Base-by-base conservation (phyloP, 106 monocot genomes). In the Dendrobium catenatum region DNA sequence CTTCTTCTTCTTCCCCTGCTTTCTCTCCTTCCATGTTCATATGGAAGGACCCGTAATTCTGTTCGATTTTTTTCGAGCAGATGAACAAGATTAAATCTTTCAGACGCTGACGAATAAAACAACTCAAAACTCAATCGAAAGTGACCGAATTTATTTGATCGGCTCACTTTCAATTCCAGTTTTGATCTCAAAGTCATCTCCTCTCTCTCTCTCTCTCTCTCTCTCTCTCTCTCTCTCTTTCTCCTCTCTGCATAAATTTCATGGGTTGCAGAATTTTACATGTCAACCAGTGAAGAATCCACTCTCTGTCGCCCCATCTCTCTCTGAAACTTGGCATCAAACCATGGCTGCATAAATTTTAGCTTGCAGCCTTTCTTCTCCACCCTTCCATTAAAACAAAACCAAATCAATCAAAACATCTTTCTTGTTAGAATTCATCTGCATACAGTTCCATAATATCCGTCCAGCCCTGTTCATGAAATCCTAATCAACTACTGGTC, bases 321-420 rank as follows among this genome's bases (percentile, higher is more conserved):
- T 81, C 49, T 72, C 48, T 54, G 10, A 47, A 51, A 51, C 51
- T 51, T 15, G 6, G 24, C 20, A 15, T 55, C 77, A 58, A 26
- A 78, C 83, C 78, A 76, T 70, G 87, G 83, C 87, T 81, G 87
- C 81, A 67, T 81, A 84, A 81, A 49, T 84, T 87, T 81, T 73
- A 64, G 42, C 41, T 73, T 80, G 75, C 41, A 80, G 10, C 66
- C 75, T 17, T 37, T 76, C 80, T 74, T 75, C 31, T 47, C 42
- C 29, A 58, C 33, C n/a, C 54, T 66, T 5, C 15, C 9, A 2
- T 16, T 31, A 9, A 26, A 22, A 67, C 5, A 67, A 27, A 26
- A 10, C 31, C 1, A 67, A 68, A 68, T 68, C 31, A 13, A 26
- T n/a, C 22, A 61, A 61, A 61, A 61, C 31, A 33, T 70, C 13